Percentiles rank a stretch among this genome's conserved stretches.
Conservation (phyloP, 192 early-diverging fungal species). For the Neocallimastix lanati region DNA sequence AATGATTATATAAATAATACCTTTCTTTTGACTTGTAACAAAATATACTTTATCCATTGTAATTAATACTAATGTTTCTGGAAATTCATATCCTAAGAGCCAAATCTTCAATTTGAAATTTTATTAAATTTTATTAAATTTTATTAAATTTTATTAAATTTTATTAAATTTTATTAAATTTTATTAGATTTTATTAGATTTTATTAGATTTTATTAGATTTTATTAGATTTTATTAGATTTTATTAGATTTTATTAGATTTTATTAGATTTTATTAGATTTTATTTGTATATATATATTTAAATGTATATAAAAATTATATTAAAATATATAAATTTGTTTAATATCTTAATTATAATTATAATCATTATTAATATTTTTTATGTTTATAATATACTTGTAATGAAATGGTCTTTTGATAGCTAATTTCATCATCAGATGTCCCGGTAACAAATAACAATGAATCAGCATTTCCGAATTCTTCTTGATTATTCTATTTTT, state of each 20-base stretch:
- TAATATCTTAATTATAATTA: not conserved
- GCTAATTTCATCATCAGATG: conserved; percentile 35
- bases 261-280: too few relatives aligned
- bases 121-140: not conserved
- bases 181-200: too few relatives aligned
- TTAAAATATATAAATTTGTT: too few relatives aligned
- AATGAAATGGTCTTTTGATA: conserved; percentile 54
- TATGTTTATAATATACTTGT: conserved; percentile 11
- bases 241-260: too few relatives aligned
- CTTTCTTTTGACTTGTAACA: conserved; percentile 65
- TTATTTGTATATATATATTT: too few relatives aligned
- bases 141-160: not conserved
- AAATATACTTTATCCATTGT: conserved; percentile 57
- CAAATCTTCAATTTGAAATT: conserved; percentile 50
- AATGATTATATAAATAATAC: conserved; percentile 15
- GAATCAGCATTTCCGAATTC: conserved; percentile 22
- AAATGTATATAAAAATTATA: too few relatives aligned
- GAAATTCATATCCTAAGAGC: conserved; percentile 83
- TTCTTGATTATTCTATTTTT: not conserved
- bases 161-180: too few relatives aligned
- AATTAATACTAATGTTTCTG: conserved; percentile 64
- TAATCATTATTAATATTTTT: conserved; percentile 6
- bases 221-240: too few relatives aligned
- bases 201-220: too few relatives aligned
- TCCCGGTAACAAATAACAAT: conserved; percentile 44